Evolutionary conservation across 768 basidiomycete species (phyloP).

Genomic region (Mrakia gelida): DNA sequence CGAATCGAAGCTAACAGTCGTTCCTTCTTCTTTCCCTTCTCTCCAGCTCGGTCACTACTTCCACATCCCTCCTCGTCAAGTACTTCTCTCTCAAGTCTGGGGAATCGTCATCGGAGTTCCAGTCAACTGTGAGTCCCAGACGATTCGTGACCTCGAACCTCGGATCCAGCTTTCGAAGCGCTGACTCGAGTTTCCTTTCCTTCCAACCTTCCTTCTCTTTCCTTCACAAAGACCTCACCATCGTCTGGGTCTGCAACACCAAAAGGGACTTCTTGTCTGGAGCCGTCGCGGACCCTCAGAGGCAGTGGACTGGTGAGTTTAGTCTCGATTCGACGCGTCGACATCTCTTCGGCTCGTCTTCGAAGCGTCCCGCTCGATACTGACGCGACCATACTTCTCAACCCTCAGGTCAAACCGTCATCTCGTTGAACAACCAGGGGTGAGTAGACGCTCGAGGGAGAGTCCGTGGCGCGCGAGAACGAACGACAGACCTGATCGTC

Average conservation of each 20-base stretch:
- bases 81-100: conserved; percentile 6
- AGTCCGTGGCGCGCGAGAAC: too few relatives aligned
- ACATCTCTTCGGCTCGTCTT: too few relatives aligned
- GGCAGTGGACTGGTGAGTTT: conserved; percentile 8
- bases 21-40: background rate
- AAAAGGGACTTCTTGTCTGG: conserved; percentile 9
- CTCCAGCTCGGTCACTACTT: background rate
- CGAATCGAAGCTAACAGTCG: too few relatives aligned
- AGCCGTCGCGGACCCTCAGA: background rate
- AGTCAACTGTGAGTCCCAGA: background rate
- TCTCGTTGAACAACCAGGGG: conserved; percentile 15
- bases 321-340: too few relatives aligned
- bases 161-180: too few relatives aligned
- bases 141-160: too few relatives aligned
- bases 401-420: background rate
- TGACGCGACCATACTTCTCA: too few relatives aligned
- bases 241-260: conserved; percentile 7
- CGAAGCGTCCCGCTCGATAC: too few relatives aligned
- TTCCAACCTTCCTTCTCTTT: too few relatives aligned
- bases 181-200: too few relatives aligned
- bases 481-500: background rate
- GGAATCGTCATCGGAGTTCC: conserved; percentile 14
- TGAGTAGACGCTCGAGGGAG: background rate
- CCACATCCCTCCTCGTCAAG: conserved; percentile 21
- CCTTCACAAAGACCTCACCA: background rate